Percentiles rank a stretch among this genome's conserved stretches.
These are phyloP conservation scores for Diversispora eburnea DNA, from an alignment of 192 early-diverging fungal genomes.

Conservation along the genomic window DNA sequence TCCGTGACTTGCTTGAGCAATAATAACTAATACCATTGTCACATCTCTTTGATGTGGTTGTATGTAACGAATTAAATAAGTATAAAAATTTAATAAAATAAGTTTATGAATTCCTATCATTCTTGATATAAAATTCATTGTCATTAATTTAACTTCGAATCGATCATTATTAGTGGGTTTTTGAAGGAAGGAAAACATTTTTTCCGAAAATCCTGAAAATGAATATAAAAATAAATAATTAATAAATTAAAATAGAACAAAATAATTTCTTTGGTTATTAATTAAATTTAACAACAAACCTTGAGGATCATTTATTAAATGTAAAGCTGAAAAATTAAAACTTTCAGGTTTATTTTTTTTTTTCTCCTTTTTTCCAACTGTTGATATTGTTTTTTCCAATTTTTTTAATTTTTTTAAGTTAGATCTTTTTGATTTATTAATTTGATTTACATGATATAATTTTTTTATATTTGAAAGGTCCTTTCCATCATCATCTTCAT, in stretches of 20 bases:
- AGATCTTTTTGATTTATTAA: constrained; percentile 87
- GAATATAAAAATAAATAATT: neutral
- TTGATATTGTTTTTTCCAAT: constrained; percentile 75
- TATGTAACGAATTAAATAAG: constrained; percentile 90
- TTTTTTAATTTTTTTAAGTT: constrained; percentile 66
- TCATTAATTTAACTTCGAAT: constrained; percentile 85
- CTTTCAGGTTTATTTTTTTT: constrained; percentile 60
- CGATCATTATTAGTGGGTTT: constrained; percentile 68
- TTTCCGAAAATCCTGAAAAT: constrained; percentile 77
- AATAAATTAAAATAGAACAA: too few relatives aligned
- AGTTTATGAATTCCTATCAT: constrained; percentile 96
- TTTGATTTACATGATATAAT: constrained; percentile 72
- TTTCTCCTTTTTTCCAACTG: constrained; percentile 65
- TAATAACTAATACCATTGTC: constrained; percentile 83
- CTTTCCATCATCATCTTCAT: constrained; percentile 48
- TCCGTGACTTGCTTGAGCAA: constrained; percentile 89
- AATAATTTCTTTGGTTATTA: too few relatives aligned
- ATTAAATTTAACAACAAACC: constrained; percentile 39
- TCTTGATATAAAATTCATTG: constrained; percentile 93
- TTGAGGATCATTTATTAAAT: constrained; percentile 95
- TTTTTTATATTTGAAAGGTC: constrained; percentile 61
- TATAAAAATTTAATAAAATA: constrained; percentile 85
- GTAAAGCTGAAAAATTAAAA: constrained; percentile 93
- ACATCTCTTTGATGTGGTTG: constrained; percentile 95
- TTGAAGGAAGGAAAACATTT: constrained; percentile 81